Evolutionary conservation across 805 yeast species (phyloP), one percentile per base, ranked within the genome.

Genomic region (Clavispora asparagi): DNA sequence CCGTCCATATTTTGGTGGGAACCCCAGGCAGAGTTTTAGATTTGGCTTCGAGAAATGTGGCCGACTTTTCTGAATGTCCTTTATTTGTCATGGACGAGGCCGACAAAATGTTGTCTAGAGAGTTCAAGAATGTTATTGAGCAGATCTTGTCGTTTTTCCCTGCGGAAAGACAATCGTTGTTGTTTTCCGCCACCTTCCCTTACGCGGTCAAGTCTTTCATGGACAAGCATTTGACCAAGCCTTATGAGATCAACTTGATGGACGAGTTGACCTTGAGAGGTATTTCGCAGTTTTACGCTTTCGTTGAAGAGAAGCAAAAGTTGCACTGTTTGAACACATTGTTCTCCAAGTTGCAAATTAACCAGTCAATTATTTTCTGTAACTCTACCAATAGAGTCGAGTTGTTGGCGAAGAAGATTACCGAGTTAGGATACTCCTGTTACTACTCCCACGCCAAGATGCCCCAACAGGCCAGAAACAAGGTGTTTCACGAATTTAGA

Each of bases 51-150:
- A 85, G 96, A 73, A 76, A 79, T 44, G 76, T 92, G 45, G 96
- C 96, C 11, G 95, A 92, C 62, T 78, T 94, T 49, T 82, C 87
- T 45, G 86, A 85, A 51, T 88, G 96, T 69, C 83, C 86, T 39
- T 75, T 88, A 65, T 90, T 94, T 64, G 83, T 95, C 44, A 90
- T 94, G 97, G 99, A 94, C 68, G 99, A 94, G 76, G 99, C 99
- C 47, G 99, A 94, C 69, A 94, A 94, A 68, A 87, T 94, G 86
- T 78, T 94, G 49, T 82, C 94, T 33, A 82, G 88, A 57, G 99
- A 94, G 61, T 94, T 94, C 68, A 85, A 86, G 56, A 79, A 81
- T 31, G 83, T 91, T 46, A 87, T 92, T 53, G 95, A 87, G 65
- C 95, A 88, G 65, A 86, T 92, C 51, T 75, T 94, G 58, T 74